Conservation (phyloP, 2,329 filamentous ascomycete genomes). For the Aspergillus alliaceus region DNA sequence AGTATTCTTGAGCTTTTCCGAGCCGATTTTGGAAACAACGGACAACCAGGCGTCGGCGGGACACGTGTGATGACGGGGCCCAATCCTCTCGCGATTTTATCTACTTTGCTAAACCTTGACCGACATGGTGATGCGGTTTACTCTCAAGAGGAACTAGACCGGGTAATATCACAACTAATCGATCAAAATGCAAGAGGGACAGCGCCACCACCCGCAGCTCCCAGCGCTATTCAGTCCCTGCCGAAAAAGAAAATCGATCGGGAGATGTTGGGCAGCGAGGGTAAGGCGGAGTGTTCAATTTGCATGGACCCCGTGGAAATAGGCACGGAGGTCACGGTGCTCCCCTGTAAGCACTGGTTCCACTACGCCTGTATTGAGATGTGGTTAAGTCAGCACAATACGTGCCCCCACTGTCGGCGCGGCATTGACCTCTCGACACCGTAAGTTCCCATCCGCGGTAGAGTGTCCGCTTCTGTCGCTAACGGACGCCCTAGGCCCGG, state of each 20-base stretch:
- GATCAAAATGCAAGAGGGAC: slow-evolving; percentile 73
- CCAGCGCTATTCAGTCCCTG: slow-evolving; percentile 70
- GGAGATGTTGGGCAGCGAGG: slow-evolving; percentile 68
- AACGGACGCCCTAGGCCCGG: slow-evolving; percentile 7
- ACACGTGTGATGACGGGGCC: slow-evolving; percentile 23
- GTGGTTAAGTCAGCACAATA: slow-evolving; percentile 90
- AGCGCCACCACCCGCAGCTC: slow-evolving; percentile 77
- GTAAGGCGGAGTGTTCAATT: slow-evolving; percentile 80
- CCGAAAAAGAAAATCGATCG: slow-evolving; percentile 69
- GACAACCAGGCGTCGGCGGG: slow-evolving; percentile 13
- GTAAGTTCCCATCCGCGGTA: slow-evolving; percentile 17
- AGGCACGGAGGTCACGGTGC: slow-evolving; percentile 69
- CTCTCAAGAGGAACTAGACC: slow-evolving; percentile 85
- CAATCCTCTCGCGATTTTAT: slow-evolving; percentile 49
- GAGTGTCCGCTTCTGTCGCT: background rate
- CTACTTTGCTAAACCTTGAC: slow-evolving; percentile 38
- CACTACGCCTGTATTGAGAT: slow-evolving; percentile 77
- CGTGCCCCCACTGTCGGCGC: slow-evolving; percentile 66
- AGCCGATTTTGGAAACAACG: slow-evolving; percentile 16
- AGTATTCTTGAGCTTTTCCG: slow-evolving; percentile 32
- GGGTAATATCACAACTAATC: slow-evolving; percentile 84
- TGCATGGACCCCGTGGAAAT: slow-evolving; percentile 83
- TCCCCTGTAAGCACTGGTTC: slow-evolving; percentile 94
- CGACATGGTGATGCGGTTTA: slow-evolving; percentile 79
- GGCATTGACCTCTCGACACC: slow-evolving; percentile 31